Evolutionary conservation across 1,284 basidiomycete species (phyloP).

Genomic region (Malassezia dermatis): DNA sequence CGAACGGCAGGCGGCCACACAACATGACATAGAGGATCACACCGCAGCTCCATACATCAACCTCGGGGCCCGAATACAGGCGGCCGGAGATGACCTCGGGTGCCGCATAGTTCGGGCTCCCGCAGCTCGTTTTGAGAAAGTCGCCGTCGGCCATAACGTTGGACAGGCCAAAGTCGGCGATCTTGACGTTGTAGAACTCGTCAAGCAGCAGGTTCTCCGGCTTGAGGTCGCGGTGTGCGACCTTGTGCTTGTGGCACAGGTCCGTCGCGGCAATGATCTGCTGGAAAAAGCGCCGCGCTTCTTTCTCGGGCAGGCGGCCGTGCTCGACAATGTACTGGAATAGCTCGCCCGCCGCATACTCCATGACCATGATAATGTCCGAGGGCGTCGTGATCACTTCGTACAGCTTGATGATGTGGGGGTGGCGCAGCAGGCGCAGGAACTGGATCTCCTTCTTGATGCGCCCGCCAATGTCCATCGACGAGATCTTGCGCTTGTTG

Average conservation of each 20-base stretch:
- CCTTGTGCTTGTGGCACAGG: conserved; percentile 46
- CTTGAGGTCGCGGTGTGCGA: conserved; percentile 44
- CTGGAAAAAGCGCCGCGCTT: conserved; percentile 46
- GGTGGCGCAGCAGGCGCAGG: conserved; percentile 42
- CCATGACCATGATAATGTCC: conserved; percentile 48
- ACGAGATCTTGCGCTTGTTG: conserved; percentile 82
- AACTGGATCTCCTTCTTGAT: conserved; percentile 67
- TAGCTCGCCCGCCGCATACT: conserved; percentile 46
- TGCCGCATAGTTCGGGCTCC: conserved; percentile 46
- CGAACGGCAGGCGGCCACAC: conserved; percentile 43
- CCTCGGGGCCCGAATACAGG: conserved; percentile 46
- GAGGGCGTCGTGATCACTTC: conserved; percentile 46
- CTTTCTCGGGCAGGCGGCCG: conserved; percentile 40
- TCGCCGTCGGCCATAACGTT: conserved; percentile 48
- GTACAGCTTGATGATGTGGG: conserved; percentile 48
- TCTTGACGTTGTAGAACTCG: conserved; percentile 46
- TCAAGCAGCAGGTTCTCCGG: conserved; percentile 46
- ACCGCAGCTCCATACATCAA: conserved; percentile 47
- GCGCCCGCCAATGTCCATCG: conserved; percentile 59
- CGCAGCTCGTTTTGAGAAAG: conserved; percentile 47
- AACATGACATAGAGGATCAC: conserved; percentile 48
- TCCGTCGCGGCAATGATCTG: conserved; percentile 46
- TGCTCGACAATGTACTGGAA: conserved; percentile 48
- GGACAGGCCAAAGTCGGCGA: conserved; percentile 47
- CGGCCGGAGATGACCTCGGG: conserved; percentile 46